Evolutionary conservation across 2,329 filamentous ascomycete species (phyloP), one percentile per base, ranked within the genome.

Genomic region (Cytospora paraplurivora): DNA sequence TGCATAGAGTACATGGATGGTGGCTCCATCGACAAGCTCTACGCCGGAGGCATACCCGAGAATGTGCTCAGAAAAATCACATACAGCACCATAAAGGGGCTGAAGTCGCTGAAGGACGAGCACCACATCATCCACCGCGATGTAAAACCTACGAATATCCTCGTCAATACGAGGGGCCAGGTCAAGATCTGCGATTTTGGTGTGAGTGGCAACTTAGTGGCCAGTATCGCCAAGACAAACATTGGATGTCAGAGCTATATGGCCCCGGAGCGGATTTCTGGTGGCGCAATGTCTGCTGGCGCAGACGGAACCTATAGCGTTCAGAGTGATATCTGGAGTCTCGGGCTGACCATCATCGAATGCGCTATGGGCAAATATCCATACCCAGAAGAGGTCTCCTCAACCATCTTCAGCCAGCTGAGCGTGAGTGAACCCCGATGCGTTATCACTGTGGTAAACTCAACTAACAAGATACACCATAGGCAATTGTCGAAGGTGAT

Each of bases 1-100:
- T 99, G 95, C 78, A 97, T 99, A 75, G 95, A 99, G 77, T 97
- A 93, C 77, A 99, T 99, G 95, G 93, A 99, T 73, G 95, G 95
- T 54, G 95, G 95, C 8, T 98, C 93, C 44, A 93, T 98, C 72
- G 95, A 99, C 81, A 97, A 97, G 76, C 79, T 99, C 13, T 99
- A 99, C 75, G 85, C 85, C 12, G 92, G 93, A 65, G 95, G 95
- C 52, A 89, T 99, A 11, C 93, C 95, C 0, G 95, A 99, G 74
- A 86, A 85, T 50, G 88, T 99, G 0, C 79, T 99, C 58, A 87
- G 88, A 61, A 98, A 97, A 75, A 95, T 99, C 67, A 93, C 94
- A 0, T 86, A 95, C 67, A 89, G 91, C 21, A 97, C 95, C 0
- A 87, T 95, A 7, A 91, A 93, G 84, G 95, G 95, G 0, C 81